Percentiles rank a stretch among this genome's conserved stretches.
Evolutionary conservation across 257 asterid genomes (phyloP).

Genomic region (Nyctanthes arbortristis): DNA sequence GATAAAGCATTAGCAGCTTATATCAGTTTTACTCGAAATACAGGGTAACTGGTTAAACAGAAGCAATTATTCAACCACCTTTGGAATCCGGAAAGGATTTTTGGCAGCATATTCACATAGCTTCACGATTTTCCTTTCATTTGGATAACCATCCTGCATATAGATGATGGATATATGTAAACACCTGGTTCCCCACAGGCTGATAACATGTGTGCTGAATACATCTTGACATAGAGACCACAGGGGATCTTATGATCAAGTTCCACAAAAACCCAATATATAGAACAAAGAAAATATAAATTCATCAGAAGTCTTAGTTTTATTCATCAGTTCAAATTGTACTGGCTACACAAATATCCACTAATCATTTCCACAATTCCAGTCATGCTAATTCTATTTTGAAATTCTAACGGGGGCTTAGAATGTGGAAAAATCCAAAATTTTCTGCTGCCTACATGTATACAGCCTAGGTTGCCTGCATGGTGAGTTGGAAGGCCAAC

Average conservation of each 20-base stretch:
- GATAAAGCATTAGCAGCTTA: constrained; percentile 1
- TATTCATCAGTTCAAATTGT: background rate
- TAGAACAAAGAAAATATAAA: background rate
- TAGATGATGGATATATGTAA: too few species aligned
- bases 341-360: background rate
- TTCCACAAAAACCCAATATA: background rate
- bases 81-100: constrained; percentile 88
- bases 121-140: constrained; percentile 77
- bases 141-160: constrained; percentile 75
- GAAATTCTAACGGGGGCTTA: too few species aligned
- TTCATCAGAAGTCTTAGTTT: background rate
- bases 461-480: too few species aligned
- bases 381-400: too few species aligned
- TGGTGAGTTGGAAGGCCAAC: too few species aligned
- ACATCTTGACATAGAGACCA: background rate
- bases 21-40: constrained; percentile 17
- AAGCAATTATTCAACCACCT: constrained; percentile 42
- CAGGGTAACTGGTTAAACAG: background rate
- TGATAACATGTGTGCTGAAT: background rate
- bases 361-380: too few species aligned
- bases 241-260: background rate
- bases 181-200: background rate
- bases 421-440: background rate
- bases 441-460: too few species aligned
- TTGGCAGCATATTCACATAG: constrained; percentile 94